Evolutionary conservation across 2,329 filamentous ascomycete species (phyloP), one percentile per base, ranked within the genome.

Genomic region (Didymella sp.): DNA sequence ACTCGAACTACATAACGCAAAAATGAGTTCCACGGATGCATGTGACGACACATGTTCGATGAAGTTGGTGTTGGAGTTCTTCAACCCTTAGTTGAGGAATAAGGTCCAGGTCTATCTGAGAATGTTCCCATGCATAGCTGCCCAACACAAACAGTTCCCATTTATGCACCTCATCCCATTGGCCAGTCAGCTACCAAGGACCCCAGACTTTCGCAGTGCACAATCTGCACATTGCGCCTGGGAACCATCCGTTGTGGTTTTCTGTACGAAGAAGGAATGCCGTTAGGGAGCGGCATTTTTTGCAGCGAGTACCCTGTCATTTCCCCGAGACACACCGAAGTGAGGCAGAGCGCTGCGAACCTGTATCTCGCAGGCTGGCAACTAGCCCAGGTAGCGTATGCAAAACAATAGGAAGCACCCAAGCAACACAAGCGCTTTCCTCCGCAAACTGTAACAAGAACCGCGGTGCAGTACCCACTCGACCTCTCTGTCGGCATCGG

Each of bases 401-500:
- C 13, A 41, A 15, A 25, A 25, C 22, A 7, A 41, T 9, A 12
- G 6, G 2, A 25, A 25, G 11, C 19, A 13, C 11, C 19, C 8
- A 4, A 33, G n/a, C 25, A 9, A 31, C 24, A 11, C 37, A 41
- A 41, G 37, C 27, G 37, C 25, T 30, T 21, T 17, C 27, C 47
- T 41, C 27, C 28, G 21, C n/a, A 3, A 31, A 33, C 24, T 24
- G 25, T 25, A 35, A 28, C n/a, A 6, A 37, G 40, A 38, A 27
- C 21, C 21, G n/a, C 38, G 40, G 40, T 17, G 40, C 25, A 13
- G 25, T 44, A 44, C 24, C 37, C 55, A 45, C 49, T 56, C n/a
- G 28, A 28, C 48, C 60, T 61, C 43, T 55, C n/a, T 51, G 48
- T 48, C 51, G 54, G 51, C 50, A 50, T 54, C 55, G 55, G 60